phyloP scores from a whole-genome alignment of 805 yeast species.

The Aciculoconidium aculeatum region DNA sequence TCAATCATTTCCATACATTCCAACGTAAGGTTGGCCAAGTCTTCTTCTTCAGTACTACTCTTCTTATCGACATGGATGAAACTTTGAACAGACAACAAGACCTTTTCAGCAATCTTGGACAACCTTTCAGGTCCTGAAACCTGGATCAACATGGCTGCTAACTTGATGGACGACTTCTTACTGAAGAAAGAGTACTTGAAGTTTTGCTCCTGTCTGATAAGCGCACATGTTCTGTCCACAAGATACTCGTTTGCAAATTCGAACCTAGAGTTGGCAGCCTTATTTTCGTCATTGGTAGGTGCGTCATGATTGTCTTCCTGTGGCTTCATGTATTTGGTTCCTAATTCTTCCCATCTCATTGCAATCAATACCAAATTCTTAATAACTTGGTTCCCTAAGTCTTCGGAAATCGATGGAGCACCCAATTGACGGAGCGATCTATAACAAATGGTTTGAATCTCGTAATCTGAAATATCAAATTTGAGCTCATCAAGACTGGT shows the following conservation, averaged over 20 bases:
- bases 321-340: conserved; percentile 26
- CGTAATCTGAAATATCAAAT: conserved; percentile 33
- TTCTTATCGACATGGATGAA: conserved; percentile 42
- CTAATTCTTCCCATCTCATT: conserved; percentile 51
- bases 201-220: conserved; percentile 60
- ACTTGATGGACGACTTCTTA: conserved; percentile 65
- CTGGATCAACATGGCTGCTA: conserved; percentile 60
- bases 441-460: conserved; percentile 63
- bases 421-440: conserved; percentile 71
- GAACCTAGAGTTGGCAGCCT: conserved; percentile 14
- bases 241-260: conserved; percentile 53
- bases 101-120: conserved; percentile 36
- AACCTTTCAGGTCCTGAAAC: conserved; percentile 40
- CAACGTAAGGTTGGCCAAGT: conserved; percentile 45
- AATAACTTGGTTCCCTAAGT: conserved; percentile 56
- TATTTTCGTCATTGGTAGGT: too few relatives aligned
- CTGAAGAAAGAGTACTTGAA: conserved; percentile 49
- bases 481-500: conserved; percentile 30
- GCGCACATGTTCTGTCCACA: conserved; percentile 52
- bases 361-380: conserved; percentile 61
- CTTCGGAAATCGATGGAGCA: conserved; percentile 68
- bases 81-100: conserved; percentile 50
- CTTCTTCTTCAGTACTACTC: conserved; percentile 40
- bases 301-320: conserved; percentile 15
- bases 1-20: conserved; percentile 70